Base-by-base conservation (phyloP, 345 rosid species). In the Moricandia arvensis region DNA sequence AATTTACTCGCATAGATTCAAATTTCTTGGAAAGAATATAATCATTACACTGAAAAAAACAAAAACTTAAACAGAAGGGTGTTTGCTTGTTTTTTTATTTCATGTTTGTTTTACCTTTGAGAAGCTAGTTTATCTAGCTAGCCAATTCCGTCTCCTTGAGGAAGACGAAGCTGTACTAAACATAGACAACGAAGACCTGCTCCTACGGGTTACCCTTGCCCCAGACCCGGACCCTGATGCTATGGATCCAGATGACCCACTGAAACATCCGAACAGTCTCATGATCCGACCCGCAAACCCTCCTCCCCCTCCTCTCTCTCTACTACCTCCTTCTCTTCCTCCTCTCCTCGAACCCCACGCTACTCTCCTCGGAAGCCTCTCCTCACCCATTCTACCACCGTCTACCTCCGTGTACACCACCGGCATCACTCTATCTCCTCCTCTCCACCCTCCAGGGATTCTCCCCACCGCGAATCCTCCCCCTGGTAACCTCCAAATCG, bases 381-480 rank as follows among this genome's bases (percentile, higher is more conserved):
- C 82, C 1, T 80, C 86, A n/a, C 88, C 83, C 15, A 94, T 86
- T 18, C 82, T 70, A 9, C 91, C 95, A 1, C 96, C 98, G 8
- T 94, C 98, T 81, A 91, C 84, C 84, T 94, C 98, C 2, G 98
- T 94, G 63, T 84, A 94, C 30, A 94, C 98, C 58, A 88, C 88
- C 0, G 98, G 97, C 69, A 87, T 69, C 78, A 88, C 93, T 27
- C 97, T 87, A 51, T 87, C 88, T 4, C 85, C 85, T 7, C 87
- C 94, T 78, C 91, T 87, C 77, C 88, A 86, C 33, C 86, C 91
- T 1, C 93, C 96, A 0, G 83, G 82, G 59, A 95, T 90, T 77
- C 97, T 84, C 74, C 98, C 97, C 15, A 95, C 99, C 0, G 99
- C 99, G 21, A 86, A 92, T 60, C 98, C 98, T 3, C 99, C 99